A percentile compares a stretch with the other conserved stretches of the same genome.
Evolutionary conservation across 495 filamentous ascomycete species (phyloP).

Genomic region (Pyrenopolyporus hunteri): DNA sequence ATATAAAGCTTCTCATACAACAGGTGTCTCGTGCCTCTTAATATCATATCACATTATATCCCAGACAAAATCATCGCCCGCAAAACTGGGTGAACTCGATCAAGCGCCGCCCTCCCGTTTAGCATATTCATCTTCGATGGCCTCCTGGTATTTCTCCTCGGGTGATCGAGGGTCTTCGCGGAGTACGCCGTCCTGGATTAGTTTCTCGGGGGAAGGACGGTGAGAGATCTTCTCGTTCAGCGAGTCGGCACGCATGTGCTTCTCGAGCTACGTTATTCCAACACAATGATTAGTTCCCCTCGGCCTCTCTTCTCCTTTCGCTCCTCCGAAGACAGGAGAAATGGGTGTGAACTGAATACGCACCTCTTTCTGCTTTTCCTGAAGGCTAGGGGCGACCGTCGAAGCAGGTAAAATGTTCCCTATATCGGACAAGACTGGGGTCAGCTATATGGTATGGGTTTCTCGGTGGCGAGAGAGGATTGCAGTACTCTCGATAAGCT

Average conservation of each 20-base stretch:
- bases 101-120: conserved; percentile 57
- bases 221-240: conserved; percentile 82
- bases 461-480: background rate
- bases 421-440: conserved; percentile 15
- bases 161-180: conserved; percentile 63
- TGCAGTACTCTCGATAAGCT: conserved; percentile 80
- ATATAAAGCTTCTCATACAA: no score
- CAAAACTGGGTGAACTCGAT: conserved; percentile 4
- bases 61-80: background rate
- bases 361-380: conserved; percentile 74
- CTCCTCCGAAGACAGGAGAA: background rate
- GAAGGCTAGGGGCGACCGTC: conserved; percentile 73
- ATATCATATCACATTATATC: background rate
- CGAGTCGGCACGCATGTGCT: conserved; percentile 81
- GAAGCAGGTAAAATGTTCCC: conserved; percentile 85
- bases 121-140: conserved; percentile 57
- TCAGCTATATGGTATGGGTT: background rate
- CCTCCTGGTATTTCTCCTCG: conserved; percentile 56
- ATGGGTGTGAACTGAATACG: background rate
- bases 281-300: background rate
- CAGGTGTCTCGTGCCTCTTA: background rate
- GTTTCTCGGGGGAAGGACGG: conserved; percentile 73
- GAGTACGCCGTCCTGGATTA: conserved; percentile 80
- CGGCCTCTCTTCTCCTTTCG: background rate
- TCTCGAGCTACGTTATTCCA: conserved; percentile 62